A percentile compares a stretch with the other conserved stretches of the same genome.
phyloP scores from a whole-genome alignment of 2,329 filamentous ascomycete species.

The Didymella exigua region DNA sequence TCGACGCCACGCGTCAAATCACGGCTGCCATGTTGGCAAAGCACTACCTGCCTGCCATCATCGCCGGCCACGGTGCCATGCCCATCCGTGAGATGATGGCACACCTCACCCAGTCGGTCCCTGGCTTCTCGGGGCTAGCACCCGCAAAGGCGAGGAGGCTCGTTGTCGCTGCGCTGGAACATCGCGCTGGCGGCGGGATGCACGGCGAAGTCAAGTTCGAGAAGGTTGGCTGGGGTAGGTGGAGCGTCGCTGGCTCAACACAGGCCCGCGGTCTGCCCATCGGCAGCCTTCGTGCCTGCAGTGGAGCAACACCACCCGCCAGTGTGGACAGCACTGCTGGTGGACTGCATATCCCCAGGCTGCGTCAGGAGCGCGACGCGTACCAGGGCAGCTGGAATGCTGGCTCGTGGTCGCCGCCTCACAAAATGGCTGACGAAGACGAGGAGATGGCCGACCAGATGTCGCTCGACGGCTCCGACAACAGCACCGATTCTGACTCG shows the following conservation, averaged over 20 bases:
- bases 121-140: constrained; percentile 87
- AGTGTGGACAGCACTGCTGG: constrained; percentile 51
- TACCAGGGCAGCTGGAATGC: constrained; percentile 67
- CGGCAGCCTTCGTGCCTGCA: constrained; percentile 40
- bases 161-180: constrained; percentile 90
- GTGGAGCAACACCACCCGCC: constrained; percentile 55
- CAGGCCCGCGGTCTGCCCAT: constrained; percentile 57
- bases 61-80: constrained; percentile 86
- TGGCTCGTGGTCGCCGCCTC: constrained; percentile 73
- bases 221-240: constrained; percentile 96
- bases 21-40: constrained; percentile 84
- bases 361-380: constrained; percentile 42
- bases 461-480: constrained; percentile 70
- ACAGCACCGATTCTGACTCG: constrained; percentile 63
- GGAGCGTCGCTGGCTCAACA: constrained; percentile 69
- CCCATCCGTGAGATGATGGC: constrained; percentile 96
- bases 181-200: constrained; percentile 65
- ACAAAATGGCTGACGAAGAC: constrained; percentile 38
- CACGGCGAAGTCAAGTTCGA: constrained; percentile 82
- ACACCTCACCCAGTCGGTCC: constrained; percentile 89
- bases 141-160: constrained; percentile 88
- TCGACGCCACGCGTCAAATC: constrained; percentile 81
- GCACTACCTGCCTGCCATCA: constrained; percentile 86
- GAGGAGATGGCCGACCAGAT: constrained; percentile 81
- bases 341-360: constrained; percentile 56